Conservation (phyloP, 2,329 filamentous ascomycete species). For the Trichoderma oligosporum region DNA sequence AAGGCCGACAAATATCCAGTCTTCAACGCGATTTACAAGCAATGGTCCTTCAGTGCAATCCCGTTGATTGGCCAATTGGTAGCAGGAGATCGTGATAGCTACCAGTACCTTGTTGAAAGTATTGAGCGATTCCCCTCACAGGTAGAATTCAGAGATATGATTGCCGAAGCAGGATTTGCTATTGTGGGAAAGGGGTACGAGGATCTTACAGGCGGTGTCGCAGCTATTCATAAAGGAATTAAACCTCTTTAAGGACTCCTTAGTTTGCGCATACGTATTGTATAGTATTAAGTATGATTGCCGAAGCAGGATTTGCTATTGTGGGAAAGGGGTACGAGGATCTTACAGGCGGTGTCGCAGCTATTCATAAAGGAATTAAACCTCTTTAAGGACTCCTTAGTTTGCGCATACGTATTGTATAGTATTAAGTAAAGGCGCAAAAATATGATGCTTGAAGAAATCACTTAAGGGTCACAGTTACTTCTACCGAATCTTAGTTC, state of each 20-base stretch:
- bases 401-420: background rate
- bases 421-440: background rate
- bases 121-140: constrained; percentile 92
- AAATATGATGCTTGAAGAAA: background rate
- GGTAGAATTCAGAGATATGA: constrained; percentile 78
- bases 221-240: constrained; percentile 93
- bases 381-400: constrained; percentile 41
- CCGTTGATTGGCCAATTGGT: constrained; percentile 94
- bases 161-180: constrained; percentile 76
- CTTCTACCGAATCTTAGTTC: too few relatives aligned
- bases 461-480: background rate
- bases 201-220: constrained; percentile 86
- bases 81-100: constrained; percentile 88
- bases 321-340: constrained; percentile 84
- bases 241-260: constrained; percentile 58
- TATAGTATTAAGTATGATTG: constrained; percentile 57
- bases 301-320: constrained; percentile 78
- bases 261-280: background rate
- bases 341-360: constrained; percentile 85
- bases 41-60: constrained; percentile 93
- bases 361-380: constrained; percentile 96
- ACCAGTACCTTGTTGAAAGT: constrained; percentile 97
- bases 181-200: constrained; percentile 82
- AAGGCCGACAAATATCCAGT: constrained; percentile 72
- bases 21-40: constrained; percentile 84